Evolutionary conservation across 345 rosid genomes (phyloP).

Genomic region (thale cress (Arabidopsis thaliana)): TAIR10.1 NC_003071.7:17611001-17611500

Average conservation of each 20-base stretch:
- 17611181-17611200: background rate
- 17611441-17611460: conserved; percentile 45
- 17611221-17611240: background rate
- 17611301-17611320: conserved; percentile 15
- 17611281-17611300: conserved; percentile 24
- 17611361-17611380: conserved; percentile 19
- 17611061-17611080: conserved; percentile 58
- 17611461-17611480: conserved; percentile 46
- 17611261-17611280: conserved; percentile 18
- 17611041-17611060: conserved; percentile 86
- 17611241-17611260: background rate
- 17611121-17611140: background rate
- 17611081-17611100: conserved; percentile 46
- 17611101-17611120: conserved; percentile 37
- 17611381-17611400: conserved; percentile 13
- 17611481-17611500: conserved; percentile 36
- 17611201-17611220: conserved; percentile 5
- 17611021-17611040: conserved; percentile 85
- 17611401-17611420: conserved; percentile 33
- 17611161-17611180: background rate
- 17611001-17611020: conserved; percentile 65
- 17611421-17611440: conserved; percentile 31
- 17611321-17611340: conserved; percentile 23
- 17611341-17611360: conserved; percentile 32
- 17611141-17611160: background rate